Evolutionary conservation across 139 green algal genomes (phyloP).

Genomic region (Coelastrella sp.): DNA sequence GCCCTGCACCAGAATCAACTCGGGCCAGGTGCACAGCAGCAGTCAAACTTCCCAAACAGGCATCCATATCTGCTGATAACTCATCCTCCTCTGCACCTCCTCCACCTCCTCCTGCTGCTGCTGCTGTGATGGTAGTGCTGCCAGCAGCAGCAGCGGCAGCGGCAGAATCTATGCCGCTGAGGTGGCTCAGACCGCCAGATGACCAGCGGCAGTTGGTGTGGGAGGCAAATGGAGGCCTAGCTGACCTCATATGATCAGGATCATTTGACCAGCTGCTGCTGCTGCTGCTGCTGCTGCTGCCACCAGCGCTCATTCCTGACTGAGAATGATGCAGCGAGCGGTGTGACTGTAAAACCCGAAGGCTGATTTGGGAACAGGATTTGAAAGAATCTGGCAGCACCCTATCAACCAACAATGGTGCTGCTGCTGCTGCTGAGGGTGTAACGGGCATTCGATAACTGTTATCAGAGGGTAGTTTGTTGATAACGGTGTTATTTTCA

Average conservation of each 20-base stretch:
- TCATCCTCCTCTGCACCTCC: background rate
- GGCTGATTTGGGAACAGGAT: background rate
- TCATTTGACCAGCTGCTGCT: background rate
- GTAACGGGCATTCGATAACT: background rate
- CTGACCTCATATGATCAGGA: background rate
- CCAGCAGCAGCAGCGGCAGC: background rate
- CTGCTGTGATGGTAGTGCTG: background rate
- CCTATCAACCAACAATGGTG: background rate
- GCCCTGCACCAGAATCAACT: background rate
- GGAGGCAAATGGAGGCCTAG: background rate
- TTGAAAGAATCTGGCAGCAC: background rate
- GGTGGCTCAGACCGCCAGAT: background rate
- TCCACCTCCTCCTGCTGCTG: background rate
- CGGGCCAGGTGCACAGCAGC: conserved; percentile 19
- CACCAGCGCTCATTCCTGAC: background rate
- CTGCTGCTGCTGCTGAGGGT: background rate
- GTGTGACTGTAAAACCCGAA: background rate
- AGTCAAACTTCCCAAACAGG: conserved; percentile 13
- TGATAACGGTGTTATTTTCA: background rate
- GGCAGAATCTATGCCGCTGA: background rate
- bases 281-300: background rate
- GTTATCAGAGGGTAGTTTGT: background rate
- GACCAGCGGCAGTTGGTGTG: background rate
- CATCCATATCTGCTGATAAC: conserved; percentile 5
- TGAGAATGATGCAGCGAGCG: background rate